Percentiles rank a stretch among this genome's conserved stretches.
Conservation (phyloP, 2,329 filamentous ascomycete species). For the Didymella segeticola region DNA sequence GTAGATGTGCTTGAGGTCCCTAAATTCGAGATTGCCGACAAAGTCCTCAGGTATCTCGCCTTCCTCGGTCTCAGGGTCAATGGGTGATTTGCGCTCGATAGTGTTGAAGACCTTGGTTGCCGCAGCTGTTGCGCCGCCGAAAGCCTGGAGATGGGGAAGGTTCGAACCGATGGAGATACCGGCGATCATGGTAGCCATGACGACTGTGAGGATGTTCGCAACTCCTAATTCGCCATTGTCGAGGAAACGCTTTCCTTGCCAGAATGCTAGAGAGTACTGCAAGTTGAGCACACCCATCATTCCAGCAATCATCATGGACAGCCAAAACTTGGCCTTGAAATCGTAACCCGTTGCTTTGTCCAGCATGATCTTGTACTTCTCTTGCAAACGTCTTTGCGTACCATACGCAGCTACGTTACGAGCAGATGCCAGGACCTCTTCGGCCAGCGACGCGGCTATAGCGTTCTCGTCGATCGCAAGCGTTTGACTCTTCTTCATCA, state of each 20-base stretch:
- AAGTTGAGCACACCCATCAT: slow-evolving; percentile 87
- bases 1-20: slow-evolving; percentile 89
- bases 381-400: slow-evolving; percentile 89
- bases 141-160: slow-evolving; percentile 80
- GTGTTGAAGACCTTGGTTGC: slow-evolving; percentile 92
- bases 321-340: slow-evolving; percentile 73
- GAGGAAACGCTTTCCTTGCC: slow-evolving; percentile 65
- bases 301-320: slow-evolving; percentile 79
- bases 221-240: slow-evolving; percentile 63
- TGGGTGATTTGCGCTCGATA: slow-evolving; percentile 84
- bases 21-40: slow-evolving; percentile 79
- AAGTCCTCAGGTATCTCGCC: slow-evolving; percentile 78
- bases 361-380: slow-evolving; percentile 81
- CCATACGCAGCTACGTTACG: slow-evolving; percentile 92
- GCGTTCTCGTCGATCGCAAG: slow-evolving; percentile 79
- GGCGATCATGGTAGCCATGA: slow-evolving; percentile 91
- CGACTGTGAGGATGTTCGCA: slow-evolving; percentile 78
- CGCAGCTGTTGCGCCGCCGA: slow-evolving; percentile 81
- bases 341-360: slow-evolving; percentile 76
- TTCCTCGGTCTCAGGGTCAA: slow-evolving; percentile 75
- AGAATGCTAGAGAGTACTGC: slow-evolving; percentile 62
- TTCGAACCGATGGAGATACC: slow-evolving; percentile 82
- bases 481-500: slow-evolving; percentile 79
- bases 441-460: slow-evolving; percentile 83
- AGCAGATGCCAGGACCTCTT: slow-evolving; percentile 93